A percentile compares a stretch with the other conserved stretches of the same genome.
Evolutionary conservation across 2,329 filamentous ascomycete species (phyloP).

Genomic region (Drechslerella stenobrocha): DNA sequence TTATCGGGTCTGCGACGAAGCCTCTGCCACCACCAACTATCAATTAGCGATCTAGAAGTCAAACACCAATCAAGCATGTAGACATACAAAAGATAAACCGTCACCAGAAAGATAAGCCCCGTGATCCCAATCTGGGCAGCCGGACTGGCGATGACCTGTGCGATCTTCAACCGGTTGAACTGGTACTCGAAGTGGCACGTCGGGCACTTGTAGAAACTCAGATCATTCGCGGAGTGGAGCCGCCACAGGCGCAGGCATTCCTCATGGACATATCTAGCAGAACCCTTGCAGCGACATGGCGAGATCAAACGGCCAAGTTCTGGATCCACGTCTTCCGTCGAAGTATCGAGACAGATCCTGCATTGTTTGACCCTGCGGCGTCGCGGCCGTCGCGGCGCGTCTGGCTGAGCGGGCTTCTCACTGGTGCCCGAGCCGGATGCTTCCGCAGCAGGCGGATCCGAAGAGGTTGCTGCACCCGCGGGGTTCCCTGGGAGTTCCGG

Average conservation of each 20-base stretch:
- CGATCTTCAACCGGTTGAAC: constrained; percentile 68
- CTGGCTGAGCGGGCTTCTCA: constrained; percentile 6
- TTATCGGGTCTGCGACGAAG: constrained; percentile 88
- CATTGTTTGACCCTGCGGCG: constrained; percentile 67
- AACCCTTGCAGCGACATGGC: constrained; percentile 91
- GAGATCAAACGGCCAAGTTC: constrained; percentile 77
- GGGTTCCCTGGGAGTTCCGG: constrained; percentile 21
- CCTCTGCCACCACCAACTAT: constrained; percentile 67
- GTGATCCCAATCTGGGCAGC: constrained; percentile 72
- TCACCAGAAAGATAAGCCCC: constrained; percentile 68
- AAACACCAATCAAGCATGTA: neutral
- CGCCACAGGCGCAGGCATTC: constrained; percentile 84
- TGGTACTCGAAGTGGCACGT: constrained; percentile 84
- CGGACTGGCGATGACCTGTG: constrained; percentile 63
- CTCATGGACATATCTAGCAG: constrained; percentile 91
- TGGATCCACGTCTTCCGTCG: constrained; percentile 61
- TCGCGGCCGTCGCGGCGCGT: constrained; percentile 24
- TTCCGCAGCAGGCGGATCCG: neutral
- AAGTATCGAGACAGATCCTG: constrained; percentile 81
- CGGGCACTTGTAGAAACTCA: constrained; percentile 83
- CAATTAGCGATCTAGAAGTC: constrained; percentile 1
- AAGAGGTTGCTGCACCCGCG: neutral
- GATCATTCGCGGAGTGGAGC: constrained; percentile 68
- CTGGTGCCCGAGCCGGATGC: neutral
- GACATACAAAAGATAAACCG: constrained; percentile 61